A percentile compares a stretch with the other conserved stretches of the same genome.
Conservation (phyloP, 768 basidiomycete species). For the Hemileccinum rubropunctum region DNA sequence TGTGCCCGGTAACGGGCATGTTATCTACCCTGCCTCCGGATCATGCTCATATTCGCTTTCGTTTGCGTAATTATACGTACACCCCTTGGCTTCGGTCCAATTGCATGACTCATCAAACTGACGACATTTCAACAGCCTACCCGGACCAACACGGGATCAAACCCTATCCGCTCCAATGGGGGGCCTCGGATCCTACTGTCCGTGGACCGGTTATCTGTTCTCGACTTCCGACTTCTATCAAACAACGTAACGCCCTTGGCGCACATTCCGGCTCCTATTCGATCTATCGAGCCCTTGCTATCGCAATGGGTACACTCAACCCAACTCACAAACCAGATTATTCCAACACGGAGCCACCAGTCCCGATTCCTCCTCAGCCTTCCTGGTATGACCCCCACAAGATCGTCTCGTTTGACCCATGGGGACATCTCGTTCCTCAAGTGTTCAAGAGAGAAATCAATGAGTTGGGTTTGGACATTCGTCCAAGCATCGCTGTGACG, state of each 20-base stretch:
- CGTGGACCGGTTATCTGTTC: slow-evolving; percentile 91
- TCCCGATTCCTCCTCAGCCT: slow-evolving; percentile 71
- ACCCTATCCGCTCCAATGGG: slow-evolving; percentile 82
- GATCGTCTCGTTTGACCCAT: slow-evolving; percentile 94
- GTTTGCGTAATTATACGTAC: slow-evolving; percentile 9
- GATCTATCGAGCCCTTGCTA: slow-evolving; percentile 90
- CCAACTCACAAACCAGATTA: slow-evolving; percentile 84
- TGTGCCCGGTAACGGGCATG: not conserved
- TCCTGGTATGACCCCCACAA: slow-evolving; percentile 73
- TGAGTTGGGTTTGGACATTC: slow-evolving; percentile 70
- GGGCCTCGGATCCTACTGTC: slow-evolving; percentile 54
- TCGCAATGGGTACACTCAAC: slow-evolving; percentile 82
- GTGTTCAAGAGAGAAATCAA: slow-evolving; percentile 64
- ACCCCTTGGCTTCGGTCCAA: slow-evolving; percentile 3
- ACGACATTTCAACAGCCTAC: slow-evolving; percentile 50
- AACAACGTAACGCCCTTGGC: slow-evolving; percentile 89
- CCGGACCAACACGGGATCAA: slow-evolving; percentile 90
- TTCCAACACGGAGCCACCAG: slow-evolving; percentile 79
- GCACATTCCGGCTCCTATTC: slow-evolving; percentile 93
- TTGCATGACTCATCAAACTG: slow-evolving; percentile 6
- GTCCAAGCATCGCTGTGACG: slow-evolving; percentile 92
- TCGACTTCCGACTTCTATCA: slow-evolving; percentile 79
- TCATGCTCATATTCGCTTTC: slow-evolving; percentile 2
- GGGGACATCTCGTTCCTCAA: slow-evolving; percentile 82
- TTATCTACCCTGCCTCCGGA: slow-evolving; percentile 8